Base-by-base conservation (phyloP, 148 eudicot genomes). In the Silene latifolia region DNA sequence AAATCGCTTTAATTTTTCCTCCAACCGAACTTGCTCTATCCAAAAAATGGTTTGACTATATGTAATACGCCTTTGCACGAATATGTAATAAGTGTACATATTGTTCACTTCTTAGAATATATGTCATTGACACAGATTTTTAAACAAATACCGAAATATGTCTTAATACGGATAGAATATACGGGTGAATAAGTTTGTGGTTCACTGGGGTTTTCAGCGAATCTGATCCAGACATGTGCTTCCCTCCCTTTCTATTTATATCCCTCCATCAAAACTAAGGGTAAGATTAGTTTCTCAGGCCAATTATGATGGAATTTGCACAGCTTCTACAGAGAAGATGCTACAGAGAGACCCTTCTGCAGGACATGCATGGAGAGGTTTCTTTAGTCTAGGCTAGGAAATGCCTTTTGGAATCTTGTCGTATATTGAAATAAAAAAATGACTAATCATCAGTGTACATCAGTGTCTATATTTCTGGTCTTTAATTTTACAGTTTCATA, bases 301-400 rank as follows among this genome's bases (percentile, higher is more conserved):
- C 59, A 69, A 47, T 4, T 48, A 51, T 48, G 21, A 24, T 69
- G 39, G 56, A 69, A 69, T 29, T 24, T 12, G 59, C 35, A 24
- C 17, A 29, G 68, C 68, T 64, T 32, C 20, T 15, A 1, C 56
- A 7, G 27, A 5, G n/a, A 47, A 5, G 25, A 69, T 48, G 59
- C 19, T 69, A 48, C 24, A 69, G 54, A 46, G 71, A 67, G 54
- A 23, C 35, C 17, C 44, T 18, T 69, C 72, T 29, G 25, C 72
- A 69, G 4, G 58, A 21, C n/a, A 20, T 47, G n/a, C 1, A 69
- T 47, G 23, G 72, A 48, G 72, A 20, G 8, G 9, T 21, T 69
- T 48, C 39, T 21, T 69, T 21, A 47, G 59, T 44, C 8, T 46
- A 19, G 54, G 53, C 46, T 60, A 60, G 63, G 21, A 58, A 58